Conservation (phyloP, 768 basidiomycete genomes). For the Leccinum aurantiacum region DNA sequence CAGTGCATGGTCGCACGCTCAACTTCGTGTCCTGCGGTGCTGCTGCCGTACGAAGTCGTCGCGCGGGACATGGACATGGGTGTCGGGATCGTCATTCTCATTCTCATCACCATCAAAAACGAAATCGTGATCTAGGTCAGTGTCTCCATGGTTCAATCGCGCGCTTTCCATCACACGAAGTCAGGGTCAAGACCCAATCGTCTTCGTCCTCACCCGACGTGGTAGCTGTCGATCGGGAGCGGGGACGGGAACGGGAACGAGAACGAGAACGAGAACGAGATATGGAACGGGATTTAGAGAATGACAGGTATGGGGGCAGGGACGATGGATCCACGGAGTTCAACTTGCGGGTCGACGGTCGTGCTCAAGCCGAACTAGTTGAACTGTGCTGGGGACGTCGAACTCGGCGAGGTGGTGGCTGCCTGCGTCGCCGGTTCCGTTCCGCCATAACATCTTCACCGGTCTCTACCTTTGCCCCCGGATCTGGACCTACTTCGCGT, state of each 20-base stretch:
- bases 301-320: no score
- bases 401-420: conserved; percentile 28
- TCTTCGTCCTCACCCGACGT: background rate
- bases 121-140: background rate
- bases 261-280: background rate
- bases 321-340: background rate
- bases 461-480: background rate
- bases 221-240: background rate
- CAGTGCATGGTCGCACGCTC: no score
- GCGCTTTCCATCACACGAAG: background rate
- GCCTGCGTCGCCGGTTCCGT: conserved; percentile 3
- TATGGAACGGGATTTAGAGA: no score
- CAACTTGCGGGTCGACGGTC: background rate
- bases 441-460: background rate
- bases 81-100: background rate
- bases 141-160: background rate
- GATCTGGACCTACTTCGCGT: background rate
- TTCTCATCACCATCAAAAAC: background rate
- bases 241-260: background rate
- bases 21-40: no score
- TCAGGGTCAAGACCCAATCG: background rate
- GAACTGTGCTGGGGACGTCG: conserved; percentile 23
- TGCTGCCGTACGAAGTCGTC: background rate
- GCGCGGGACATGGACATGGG: background rate
- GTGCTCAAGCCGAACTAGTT: conserved; percentile 28